These are phyloP conservation scores for Pythium volutum DNA, from an alignment of 352 stramenopile genomes.

Conservation along the genomic window DNA sequence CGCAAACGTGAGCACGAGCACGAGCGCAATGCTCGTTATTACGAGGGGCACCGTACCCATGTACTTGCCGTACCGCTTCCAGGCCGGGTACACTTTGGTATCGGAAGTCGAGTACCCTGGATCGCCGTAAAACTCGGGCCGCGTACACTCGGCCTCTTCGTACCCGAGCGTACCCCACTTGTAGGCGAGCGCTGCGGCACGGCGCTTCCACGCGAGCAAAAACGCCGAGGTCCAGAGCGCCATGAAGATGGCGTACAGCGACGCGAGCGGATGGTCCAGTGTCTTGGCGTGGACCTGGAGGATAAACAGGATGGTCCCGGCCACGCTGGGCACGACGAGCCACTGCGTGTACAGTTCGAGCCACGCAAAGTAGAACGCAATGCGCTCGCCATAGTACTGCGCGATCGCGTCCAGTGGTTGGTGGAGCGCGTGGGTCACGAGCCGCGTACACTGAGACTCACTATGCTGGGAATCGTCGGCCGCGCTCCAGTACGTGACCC, in stretches of 20 bases:
- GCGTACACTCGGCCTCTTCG: conserved; percentile 78
- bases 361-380: conserved; percentile 94
- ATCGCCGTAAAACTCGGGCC: conserved; percentile 81
- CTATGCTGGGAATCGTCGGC: too few species aligned
- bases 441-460: conserved; percentile 5
- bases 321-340: conserved; percentile 77
- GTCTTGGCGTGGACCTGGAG: conserved; percentile 56
- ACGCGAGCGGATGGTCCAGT: conserved; percentile 77
- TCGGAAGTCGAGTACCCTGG: conserved; percentile 29
- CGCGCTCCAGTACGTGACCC: conserved; percentile 81
- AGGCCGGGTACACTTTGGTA: conserved; percentile 56
- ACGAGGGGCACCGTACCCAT: conserved; percentile 62
- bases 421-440: conserved; percentile 35
- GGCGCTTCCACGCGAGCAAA: conserved; percentile 83
- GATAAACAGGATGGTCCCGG: conserved; percentile 67
- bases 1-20: conserved; percentile 54
- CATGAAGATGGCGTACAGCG: conserved; percentile 87
- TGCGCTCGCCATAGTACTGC: conserved; percentile 89
- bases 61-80: conserved; percentile 81
- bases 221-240: conserved; percentile 88
- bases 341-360: conserved; percentile 90
- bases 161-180: conserved; percentile 89
- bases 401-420: conserved; percentile 86
- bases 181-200: conserved; percentile 78
- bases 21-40: conserved; percentile 45